Base-by-base conservation (phyloP, 495 filamentous ascomycete species). In the Neurospora terricola region DNA sequence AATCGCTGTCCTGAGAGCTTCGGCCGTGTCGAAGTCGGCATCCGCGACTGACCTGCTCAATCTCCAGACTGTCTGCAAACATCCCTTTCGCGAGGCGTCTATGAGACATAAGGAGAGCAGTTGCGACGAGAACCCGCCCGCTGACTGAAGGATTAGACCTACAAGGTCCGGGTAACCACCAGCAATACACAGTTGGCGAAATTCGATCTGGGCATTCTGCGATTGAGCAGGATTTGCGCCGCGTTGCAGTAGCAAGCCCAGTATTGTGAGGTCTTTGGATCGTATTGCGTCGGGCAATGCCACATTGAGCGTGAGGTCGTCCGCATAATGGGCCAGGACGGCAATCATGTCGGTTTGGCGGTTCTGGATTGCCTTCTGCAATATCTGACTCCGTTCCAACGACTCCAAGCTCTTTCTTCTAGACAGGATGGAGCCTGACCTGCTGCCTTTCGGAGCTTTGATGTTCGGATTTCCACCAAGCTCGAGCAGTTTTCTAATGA, bases 261-360 rank as follows among this genome's bases (percentile, higher is more conserved):
- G 73, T 34, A 87, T 82, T 6, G 42, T 74, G 11, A 74, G 40
- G 70, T 84, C 82, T 14, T 76, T 73, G 21, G 79, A 77, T n/a
- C 79, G 81, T 1, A 87, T 78, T 3, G 85, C 84, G 14, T 78
- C 69, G 0, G 82, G 81, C 62, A 87, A 74, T 14, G 83, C 79
- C 1, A 75, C 73, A 72, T 85, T 80, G 66, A 86, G 77, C 36
- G 80, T 79, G 34, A 81, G 23, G 11, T 78, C 73, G 72, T 86
- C 84, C 37, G 84, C 83, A 45, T 84, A 79, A 9, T 80, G 81
- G 23, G 82, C 77, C 38, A 87, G 75, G 16, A 87, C 79, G 45
- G 84, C 79, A 38, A 87, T 78, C 85, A 87, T 87, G 43, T 87
- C 84, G 30, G 74, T 42, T 21, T 86, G 84, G 2, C 77, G 78